Evolutionary conservation across 768 basidiomycete species (phyloP).

Genomic region (Cystobasidium ongulense): DNA sequence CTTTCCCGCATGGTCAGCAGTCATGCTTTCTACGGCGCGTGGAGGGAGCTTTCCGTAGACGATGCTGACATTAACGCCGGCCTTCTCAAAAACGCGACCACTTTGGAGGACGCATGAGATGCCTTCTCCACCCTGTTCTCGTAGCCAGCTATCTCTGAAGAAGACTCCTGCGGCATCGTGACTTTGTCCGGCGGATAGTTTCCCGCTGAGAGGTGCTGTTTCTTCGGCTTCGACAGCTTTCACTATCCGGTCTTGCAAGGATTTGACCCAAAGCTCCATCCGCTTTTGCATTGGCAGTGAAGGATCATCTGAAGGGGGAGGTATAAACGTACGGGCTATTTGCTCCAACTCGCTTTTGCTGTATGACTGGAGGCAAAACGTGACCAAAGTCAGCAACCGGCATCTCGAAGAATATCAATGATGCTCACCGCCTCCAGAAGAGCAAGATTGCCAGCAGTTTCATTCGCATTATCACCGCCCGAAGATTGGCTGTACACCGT

Average conservation of each 20-base stretch:
- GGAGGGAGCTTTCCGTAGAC: constrained; percentile 83
- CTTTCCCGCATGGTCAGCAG: constrained; percentile 62
- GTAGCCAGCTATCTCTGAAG: constrained; percentile 46
- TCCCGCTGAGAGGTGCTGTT: constrained; percentile 50
- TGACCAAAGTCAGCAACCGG: too few relatives aligned
- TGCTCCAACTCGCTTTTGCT: background rate
- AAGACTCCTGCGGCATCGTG: constrained; percentile 11
- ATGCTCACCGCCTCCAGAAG: too few relatives aligned
- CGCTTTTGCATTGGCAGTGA: constrained; percentile 59
- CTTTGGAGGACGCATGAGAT: constrained; percentile 67
- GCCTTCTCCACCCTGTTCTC: constrained; percentile 57
- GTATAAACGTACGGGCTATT: background rate
- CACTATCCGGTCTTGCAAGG: constrained; percentile 73
- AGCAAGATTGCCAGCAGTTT: background rate
- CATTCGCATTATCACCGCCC: background rate
- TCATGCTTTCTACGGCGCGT: constrained; percentile 85
- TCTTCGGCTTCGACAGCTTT: constrained; percentile 69
- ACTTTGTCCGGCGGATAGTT: background rate
- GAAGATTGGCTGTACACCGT: background rate
- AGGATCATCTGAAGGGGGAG: constrained; percentile 34
- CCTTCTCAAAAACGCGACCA: constrained; percentile 74
- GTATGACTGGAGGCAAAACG: background rate
- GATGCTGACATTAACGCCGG: constrained; percentile 87
- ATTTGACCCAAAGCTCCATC: constrained; percentile 65
- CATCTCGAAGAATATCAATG: too few relatives aligned